These are phyloP conservation scores for Ganoderma resinaceum DNA, from an alignment of 1,284 basidiomycete genomes.

Conservation along the genomic window DNA sequence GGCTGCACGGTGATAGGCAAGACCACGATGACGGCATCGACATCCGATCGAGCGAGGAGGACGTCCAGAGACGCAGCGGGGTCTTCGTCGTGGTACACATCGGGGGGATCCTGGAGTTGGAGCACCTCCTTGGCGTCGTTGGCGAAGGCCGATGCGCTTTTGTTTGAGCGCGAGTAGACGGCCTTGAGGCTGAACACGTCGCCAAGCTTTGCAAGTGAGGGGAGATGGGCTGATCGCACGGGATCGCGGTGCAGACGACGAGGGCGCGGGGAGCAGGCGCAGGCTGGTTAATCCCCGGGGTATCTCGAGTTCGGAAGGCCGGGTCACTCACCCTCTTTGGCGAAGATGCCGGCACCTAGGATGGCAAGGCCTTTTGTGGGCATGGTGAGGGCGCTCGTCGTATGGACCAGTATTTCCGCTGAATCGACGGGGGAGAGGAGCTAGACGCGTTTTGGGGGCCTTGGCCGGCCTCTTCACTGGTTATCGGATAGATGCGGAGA, in stretches of 20 bases:
- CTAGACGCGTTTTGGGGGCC: neutral
- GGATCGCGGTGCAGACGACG: constrained; percentile 6
- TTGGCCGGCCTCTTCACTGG: constrained; percentile 4
- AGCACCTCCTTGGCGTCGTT: constrained; percentile 50
- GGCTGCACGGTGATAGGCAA: constrained; percentile 84
- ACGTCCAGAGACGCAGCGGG: constrained; percentile 59
- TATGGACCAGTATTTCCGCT: constrained; percentile 13
- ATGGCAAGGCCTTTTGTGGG: constrained; percentile 55
- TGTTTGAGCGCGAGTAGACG: constrained; percentile 81
- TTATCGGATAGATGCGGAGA: constrained; percentile 19
- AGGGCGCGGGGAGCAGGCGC: neutral
- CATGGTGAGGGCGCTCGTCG: constrained; percentile 29
- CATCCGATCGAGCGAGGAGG: constrained; percentile 70
- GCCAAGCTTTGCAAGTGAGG: constrained; percentile 65
- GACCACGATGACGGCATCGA: constrained; percentile 76
- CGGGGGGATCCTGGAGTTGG: constrained; percentile 49
- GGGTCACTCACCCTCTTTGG: constrained; percentile 63
- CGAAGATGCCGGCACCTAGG: constrained; percentile 78
- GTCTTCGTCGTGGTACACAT: constrained; percentile 64
- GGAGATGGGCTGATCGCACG: constrained; percentile 67
- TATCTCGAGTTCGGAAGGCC: constrained; percentile 26
- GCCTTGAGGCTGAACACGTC: constrained; percentile 61
- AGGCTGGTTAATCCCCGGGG: constrained; percentile 43
- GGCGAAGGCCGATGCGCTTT: constrained; percentile 62
- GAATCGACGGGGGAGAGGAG: constrained; percentile 10